Conservation (phyloP, 208 protist genomes). For the Phytomonas sp. region DNA sequence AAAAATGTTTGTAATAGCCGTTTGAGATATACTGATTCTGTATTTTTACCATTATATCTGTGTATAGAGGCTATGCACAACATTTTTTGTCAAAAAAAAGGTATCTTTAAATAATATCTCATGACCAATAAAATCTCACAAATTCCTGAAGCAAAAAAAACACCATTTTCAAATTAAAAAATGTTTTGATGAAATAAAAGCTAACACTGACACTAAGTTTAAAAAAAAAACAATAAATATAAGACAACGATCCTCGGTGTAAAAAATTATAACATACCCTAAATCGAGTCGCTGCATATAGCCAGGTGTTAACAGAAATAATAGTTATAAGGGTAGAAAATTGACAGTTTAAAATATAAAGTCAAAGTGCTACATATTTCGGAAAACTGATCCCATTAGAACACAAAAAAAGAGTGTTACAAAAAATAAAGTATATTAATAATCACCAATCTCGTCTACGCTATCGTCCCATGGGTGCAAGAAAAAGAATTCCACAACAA, state of each 20-base stretch:
- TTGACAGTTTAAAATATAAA: background rate
- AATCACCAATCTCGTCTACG: slow-evolving; percentile 6
- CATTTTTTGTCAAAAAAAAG: slow-evolving; percentile 13
- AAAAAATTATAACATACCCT: slow-evolving; percentile 1
- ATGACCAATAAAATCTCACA: too few species aligned
- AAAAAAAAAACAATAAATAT: background rate
- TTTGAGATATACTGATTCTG: background rate
- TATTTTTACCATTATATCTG: slow-evolving; percentile 3
- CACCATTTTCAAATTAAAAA: too few species aligned
- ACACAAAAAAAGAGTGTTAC: background rate
- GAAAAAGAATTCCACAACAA: slow-evolving; percentile 69
- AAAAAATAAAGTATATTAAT: slow-evolving; percentile 11
- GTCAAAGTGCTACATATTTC: background rate
- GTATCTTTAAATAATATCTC: background rate
- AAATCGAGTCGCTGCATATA: background rate
- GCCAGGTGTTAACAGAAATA: background rate
- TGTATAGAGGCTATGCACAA: background rate
- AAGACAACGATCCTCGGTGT: slow-evolving; percentile 2
- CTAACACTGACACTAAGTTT: background rate
- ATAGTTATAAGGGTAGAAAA: background rate
- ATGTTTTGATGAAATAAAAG: too few species aligned
- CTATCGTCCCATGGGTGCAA: slow-evolving; percentile 54
- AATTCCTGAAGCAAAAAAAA: slow-evolving; percentile 7
- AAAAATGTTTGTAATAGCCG: background rate
- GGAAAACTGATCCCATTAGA: slow-evolving; percentile 3